phyloP scores from a whole-genome alignment of 345 rosid species.

The Dimocarpus longan region DNA sequence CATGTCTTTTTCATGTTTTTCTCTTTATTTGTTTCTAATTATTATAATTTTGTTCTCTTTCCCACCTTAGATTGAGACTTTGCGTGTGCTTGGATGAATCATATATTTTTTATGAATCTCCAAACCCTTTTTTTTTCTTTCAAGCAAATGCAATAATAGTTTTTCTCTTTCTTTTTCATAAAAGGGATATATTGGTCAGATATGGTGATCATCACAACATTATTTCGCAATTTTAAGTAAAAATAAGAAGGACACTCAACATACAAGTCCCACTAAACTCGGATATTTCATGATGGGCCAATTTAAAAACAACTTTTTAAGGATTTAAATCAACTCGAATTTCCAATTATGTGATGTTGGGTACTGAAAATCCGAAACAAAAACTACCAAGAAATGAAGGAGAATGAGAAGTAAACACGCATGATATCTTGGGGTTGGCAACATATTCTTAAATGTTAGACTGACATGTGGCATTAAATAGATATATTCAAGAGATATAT shows the following conservation, averaged over 20 bases:
- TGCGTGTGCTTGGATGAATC: not conserved
- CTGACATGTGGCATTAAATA: not conserved
- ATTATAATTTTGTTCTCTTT: slow-evolving; percentile 2
- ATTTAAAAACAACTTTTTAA: not conserved
- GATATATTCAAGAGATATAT: not conserved
- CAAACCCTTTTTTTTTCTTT: not conserved
- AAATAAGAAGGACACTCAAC: not conserved
- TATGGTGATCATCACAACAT: not conserved
- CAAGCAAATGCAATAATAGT: not conserved
- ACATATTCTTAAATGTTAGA: not conserved
- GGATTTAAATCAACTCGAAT: not conserved
- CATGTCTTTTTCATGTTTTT: slow-evolving; percentile 29
- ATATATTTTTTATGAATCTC: not conserved
- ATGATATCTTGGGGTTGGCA: slow-evolving; percentile 2
- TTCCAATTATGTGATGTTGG: not conserved
- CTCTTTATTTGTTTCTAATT: not conserved
- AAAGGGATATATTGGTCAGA: slow-evolving; percentile 4
- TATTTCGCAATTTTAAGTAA: not conserved
- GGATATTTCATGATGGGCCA: not conserved
- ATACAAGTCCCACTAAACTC: not conserved
- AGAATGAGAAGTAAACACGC: not conserved
- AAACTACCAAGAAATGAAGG: too few species aligned
- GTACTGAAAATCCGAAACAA: not conserved
- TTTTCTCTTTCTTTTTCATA: not conserved
- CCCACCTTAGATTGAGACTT: not conserved